Conservation (phyloP, 2,329 filamentous ascomycete species). For the Hymenoscyphus fraxineus region DNA sequence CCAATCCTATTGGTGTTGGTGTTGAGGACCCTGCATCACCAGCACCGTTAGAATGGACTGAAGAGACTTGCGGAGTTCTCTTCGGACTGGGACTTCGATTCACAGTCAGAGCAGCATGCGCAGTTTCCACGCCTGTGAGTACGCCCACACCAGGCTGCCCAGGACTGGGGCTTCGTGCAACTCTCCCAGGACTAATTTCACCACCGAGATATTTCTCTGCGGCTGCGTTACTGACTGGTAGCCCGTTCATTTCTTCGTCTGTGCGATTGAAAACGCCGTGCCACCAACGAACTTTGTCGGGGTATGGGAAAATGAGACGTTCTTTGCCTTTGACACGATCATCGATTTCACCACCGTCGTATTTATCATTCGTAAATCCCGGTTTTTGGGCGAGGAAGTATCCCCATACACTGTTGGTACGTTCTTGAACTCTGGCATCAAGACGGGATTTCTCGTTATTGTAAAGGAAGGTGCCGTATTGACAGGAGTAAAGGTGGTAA, state of each 20-base stretch:
- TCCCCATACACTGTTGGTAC: conserved; percentile 87
- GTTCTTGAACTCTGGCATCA: conserved; percentile 63
- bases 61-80: conserved; percentile 22
- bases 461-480: conserved; percentile 94
- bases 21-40: conserved; percentile 27
- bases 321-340: conserved; percentile 78
- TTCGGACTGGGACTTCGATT: conserved; percentile 9
- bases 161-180: conserved; percentile 8
- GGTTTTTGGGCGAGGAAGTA: conserved; percentile 80
- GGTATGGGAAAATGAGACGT: conserved; percentile 74
- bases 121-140: conserved; percentile 31
- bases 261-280: conserved; percentile 78
- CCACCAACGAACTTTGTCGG: conserved; percentile 90
- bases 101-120: conserved; percentile 20
- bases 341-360: conserved; percentile 66
- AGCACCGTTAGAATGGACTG: conserved; percentile 19
- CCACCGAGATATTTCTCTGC: conserved; percentile 34
- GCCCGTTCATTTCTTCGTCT: conserved; percentile 88
- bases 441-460: conserved; percentile 88
- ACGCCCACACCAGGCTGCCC: conserved; percentile 16
- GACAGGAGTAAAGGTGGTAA: conserved; percentile 92
- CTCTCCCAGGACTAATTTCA: neutral
- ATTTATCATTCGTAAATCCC: conserved; percentile 80
- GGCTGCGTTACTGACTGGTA: conserved; percentile 46
- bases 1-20: neutral